Conservation (phyloP, 768 basidiomycete species). For the Rhodotorula taiwanensis region DNA sequence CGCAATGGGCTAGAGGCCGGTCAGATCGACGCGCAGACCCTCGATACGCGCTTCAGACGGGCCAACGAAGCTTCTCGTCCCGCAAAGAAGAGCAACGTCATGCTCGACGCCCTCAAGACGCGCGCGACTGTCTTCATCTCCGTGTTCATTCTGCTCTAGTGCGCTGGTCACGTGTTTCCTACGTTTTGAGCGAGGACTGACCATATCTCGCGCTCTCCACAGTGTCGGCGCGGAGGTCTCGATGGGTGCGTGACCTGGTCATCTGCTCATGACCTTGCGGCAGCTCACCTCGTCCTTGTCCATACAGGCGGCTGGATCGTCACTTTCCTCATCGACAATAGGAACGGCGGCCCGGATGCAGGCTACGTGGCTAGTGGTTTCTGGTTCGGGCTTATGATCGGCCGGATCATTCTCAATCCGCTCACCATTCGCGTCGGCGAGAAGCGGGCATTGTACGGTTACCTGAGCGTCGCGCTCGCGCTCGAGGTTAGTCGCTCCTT, state of each 20-base stretch:
- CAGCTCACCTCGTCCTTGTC: background rate
- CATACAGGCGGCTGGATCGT: slow-evolving; percentile 18
- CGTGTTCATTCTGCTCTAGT: slow-evolving; percentile 27
- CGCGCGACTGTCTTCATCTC: slow-evolving; percentile 4
- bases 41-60: background rate
- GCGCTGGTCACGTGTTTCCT: background rate
- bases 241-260: slow-evolving; percentile 16
- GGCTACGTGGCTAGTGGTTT: slow-evolving; percentile 28
- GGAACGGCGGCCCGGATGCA: slow-evolving; percentile 12
- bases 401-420: background rate
- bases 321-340: slow-evolving; percentile 18
- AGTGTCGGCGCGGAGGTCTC: slow-evolving; percentile 29
- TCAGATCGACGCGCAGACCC: background rate
- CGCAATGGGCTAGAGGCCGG: background rate
- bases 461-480: slow-evolving; percentile 1
- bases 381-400: slow-evolving; percentile 20
- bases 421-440: slow-evolving; percentile 20
- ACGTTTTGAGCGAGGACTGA: background rate
- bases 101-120: background rate
- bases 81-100: background rate
- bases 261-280: background rate
- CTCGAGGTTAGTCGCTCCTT: slow-evolving; percentile 10
- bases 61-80: background rate
- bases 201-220: background rate
- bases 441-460: slow-evolving; percentile 11